Conservation (phyloP, 139 green algal species). For the Chlorokybus atmophyticus region DNA sequence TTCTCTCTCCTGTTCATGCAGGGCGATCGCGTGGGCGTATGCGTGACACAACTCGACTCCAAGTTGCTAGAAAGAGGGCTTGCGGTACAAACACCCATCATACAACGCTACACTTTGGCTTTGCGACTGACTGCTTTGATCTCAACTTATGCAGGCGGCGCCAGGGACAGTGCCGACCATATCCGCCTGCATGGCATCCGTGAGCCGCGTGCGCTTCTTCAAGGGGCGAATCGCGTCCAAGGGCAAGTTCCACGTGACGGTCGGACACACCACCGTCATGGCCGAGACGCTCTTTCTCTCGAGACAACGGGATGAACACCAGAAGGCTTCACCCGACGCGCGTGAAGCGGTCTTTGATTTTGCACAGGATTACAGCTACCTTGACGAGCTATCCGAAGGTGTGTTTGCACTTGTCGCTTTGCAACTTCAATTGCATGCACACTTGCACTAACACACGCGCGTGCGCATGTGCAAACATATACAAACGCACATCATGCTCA, state of each 20-base stretch:
- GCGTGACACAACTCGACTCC: conserved; percentile 74
- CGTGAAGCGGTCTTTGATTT: too few species aligned
- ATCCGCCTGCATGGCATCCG: neutral
- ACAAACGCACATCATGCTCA: too few species aligned
- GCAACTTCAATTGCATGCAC: too few species aligned
- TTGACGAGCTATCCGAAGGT: too few species aligned
- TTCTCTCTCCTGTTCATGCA: conserved; percentile 6
- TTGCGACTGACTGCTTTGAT: neutral
- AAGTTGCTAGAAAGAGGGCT: conserved; percentile 65
- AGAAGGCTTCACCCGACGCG: too few species aligned
- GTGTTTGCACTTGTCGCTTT: too few species aligned
- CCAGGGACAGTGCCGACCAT: conserved; percentile 1
- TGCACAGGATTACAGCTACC: too few species aligned
- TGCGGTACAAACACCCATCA: conserved; percentile 43
- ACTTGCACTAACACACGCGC: too few species aligned
- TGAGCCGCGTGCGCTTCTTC: neutral
- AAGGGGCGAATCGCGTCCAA: neutral
- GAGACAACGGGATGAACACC: neutral
- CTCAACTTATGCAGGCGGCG: conserved; percentile 4
- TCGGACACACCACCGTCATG: conserved; percentile 66
- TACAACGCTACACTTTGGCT: conserved; percentile 48
- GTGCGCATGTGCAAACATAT: too few species aligned
- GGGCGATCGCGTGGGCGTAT: conserved; percentile 76
- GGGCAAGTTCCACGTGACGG: conserved; percentile 1
- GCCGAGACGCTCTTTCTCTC: conserved; percentile 62